These are phyloP conservation scores for Apiospora pterosperma DNA, from an alignment of 2,329 filamentous ascomycete species.

Conservation along the genomic window DNA sequence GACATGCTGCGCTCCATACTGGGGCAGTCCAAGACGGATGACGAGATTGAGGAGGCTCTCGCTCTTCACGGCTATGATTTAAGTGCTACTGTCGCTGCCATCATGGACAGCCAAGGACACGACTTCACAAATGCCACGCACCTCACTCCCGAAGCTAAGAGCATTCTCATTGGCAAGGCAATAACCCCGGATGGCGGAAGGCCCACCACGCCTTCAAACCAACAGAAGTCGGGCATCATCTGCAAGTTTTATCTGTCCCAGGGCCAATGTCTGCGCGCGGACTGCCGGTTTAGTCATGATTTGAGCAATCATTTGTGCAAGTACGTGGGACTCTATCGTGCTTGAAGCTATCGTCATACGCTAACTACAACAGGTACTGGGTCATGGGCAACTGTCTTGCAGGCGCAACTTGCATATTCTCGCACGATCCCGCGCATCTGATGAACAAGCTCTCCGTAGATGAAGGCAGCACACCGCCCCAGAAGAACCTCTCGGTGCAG, in stretches of 20 bases:
- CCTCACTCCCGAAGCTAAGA: slow-evolving; percentile 54
- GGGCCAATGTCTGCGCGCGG: slow-evolving; percentile 90
- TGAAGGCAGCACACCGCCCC: slow-evolving; percentile 63
- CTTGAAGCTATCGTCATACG: slow-evolving; percentile 34
- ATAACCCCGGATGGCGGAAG: slow-evolving; percentile 68
- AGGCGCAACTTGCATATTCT: slow-evolving; percentile 92
- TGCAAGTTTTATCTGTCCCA: slow-evolving; percentile 97
- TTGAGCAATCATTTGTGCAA: slow-evolving; percentile 97
- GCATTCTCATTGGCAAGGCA: slow-evolving; percentile 83
- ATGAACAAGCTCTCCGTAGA: slow-evolving; percentile 78
- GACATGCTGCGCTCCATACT: slow-evolving; percentile 96
- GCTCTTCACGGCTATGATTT: slow-evolving; percentile 90
- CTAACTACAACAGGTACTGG: slow-evolving; percentile 68
- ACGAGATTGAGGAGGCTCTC: slow-evolving; percentile 90
- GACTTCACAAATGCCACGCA: slow-evolving; percentile 42
- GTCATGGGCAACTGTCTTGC: slow-evolving; percentile 93
- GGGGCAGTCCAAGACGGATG: slow-evolving; percentile 82
- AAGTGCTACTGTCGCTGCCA: slow-evolving; percentile 82
- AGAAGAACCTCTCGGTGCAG: slow-evolving; percentile 71
- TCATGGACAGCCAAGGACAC: slow-evolving; percentile 71
- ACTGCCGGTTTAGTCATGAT: slow-evolving; percentile 97
- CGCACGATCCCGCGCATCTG: slow-evolving; percentile 86
- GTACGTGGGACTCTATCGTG: slow-evolving; percentile 52
- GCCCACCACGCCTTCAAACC: slow-evolving; percentile 71
- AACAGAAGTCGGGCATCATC: slow-evolving; percentile 80